Conservation (phyloP, 495 filamentous ascomycete genomes). For the Xylaria scruposa region DNA sequence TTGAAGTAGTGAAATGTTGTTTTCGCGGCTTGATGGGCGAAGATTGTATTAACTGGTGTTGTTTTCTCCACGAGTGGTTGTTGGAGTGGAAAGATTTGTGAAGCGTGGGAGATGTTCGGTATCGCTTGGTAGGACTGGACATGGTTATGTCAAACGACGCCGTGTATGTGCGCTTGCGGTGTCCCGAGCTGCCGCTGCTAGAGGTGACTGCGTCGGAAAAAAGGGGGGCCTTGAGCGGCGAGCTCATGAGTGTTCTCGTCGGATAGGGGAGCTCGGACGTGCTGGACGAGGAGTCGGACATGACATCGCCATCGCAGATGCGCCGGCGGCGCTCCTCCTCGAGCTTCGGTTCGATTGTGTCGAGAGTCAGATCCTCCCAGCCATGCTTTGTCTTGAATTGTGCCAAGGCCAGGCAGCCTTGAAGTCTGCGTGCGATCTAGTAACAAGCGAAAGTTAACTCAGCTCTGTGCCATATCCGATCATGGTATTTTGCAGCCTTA, state of each 20-base stretch:
- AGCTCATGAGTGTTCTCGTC: slow-evolving; percentile 62
- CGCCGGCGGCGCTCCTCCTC: slow-evolving; percentile 75
- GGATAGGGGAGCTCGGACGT: slow-evolving; percentile 64
- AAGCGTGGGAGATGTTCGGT: slow-evolving; percentile 69
- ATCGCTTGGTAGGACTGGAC: slow-evolving; percentile 67
- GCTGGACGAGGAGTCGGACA: slow-evolving; percentile 84
- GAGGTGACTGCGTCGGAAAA: slow-evolving; percentile 73
- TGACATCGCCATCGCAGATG: slow-evolving; percentile 64
- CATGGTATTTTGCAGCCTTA: slow-evolving; percentile 46
- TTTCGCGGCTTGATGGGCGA: slow-evolving; percentile 75
- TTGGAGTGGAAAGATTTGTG: slow-evolving; percentile 61
- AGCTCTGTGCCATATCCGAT: slow-evolving; percentile 10
- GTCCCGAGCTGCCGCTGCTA: slow-evolving; percentile 59
- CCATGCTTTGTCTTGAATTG: slow-evolving; percentile 96
- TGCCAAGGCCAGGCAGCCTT: slow-evolving; percentile 91
- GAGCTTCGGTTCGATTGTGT: slow-evolving; percentile 73
- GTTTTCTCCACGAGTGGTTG: slow-evolving; percentile 72
- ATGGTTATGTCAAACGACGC: slow-evolving; percentile 55
- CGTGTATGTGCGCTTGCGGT: slow-evolving; percentile 64
- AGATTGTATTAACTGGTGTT: slow-evolving; percentile 77
- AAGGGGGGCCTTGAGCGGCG: slow-evolving; percentile 68
- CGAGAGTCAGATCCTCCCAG: slow-evolving; percentile 77
- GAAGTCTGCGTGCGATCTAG: slow-evolving; percentile 88
- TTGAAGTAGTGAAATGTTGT: slow-evolving; percentile 68
- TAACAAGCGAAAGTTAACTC: slow-evolving; percentile 30